A percentile compares a stretch with the other conserved stretches of the same genome.
Conservation (phyloP, 139 green algal species). For the Closterium sp. region DNA sequence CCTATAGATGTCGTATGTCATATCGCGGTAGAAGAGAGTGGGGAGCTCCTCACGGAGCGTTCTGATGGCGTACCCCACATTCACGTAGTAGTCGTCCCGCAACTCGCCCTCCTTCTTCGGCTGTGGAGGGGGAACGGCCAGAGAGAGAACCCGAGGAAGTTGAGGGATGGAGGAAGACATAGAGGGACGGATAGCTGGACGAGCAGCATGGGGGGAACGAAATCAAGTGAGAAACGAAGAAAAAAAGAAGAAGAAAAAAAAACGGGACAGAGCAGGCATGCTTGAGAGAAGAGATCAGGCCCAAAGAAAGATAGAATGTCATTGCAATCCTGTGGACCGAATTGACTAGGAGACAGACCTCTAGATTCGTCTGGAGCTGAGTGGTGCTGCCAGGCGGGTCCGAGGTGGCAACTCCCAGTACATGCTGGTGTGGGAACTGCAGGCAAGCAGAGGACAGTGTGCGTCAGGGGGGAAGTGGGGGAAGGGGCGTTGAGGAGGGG, state of each 20-base stretch:
- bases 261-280: too few species aligned
- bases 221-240: neutral
- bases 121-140: neutral
- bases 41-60: slow-evolving; percentile 86
- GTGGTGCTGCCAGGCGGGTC: neutral
- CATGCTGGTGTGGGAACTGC: neutral
- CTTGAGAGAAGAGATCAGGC: neutral
- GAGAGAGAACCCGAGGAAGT: neutral
- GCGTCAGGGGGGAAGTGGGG: neutral
- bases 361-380: neutral
- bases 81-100: slow-evolving; percentile 86
- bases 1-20: slow-evolving; percentile 56
- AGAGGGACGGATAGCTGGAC: neutral
- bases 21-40: slow-evolving; percentile 77
- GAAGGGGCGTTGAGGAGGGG: neutral
- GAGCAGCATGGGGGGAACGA: neutral
- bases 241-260: neutral
- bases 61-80: slow-evolving; percentile 87
- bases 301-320: neutral
- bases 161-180: neutral
- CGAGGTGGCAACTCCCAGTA: neutral
- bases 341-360: neutral
- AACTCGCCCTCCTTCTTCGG: slow-evolving; percentile 35
- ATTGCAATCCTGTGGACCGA: neutral
- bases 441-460: neutral